Percentiles rank a stretch among this genome's conserved stretches.
phyloP scores from a whole-genome alignment of 345 rosid genomes.

The Rhizophora mangle region DNA sequence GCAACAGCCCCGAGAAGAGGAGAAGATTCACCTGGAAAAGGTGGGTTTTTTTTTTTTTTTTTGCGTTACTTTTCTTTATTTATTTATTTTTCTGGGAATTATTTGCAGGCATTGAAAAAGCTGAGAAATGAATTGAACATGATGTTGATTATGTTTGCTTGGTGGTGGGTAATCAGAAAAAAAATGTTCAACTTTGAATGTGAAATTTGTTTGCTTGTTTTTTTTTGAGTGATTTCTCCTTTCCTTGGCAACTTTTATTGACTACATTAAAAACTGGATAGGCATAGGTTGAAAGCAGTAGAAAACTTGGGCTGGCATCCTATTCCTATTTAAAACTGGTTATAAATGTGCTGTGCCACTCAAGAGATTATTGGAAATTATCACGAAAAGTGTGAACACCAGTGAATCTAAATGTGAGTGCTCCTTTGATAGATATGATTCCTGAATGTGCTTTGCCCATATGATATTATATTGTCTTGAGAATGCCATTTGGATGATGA shows the following conservation, averaged over 20 bases:
- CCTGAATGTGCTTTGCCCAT: not conserved
- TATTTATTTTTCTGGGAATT: not conserved
- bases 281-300: no score
- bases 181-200: not conserved
- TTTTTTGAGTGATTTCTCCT: no score
- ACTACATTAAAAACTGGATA: no score
- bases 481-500: not conserved
- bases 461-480: not conserved
- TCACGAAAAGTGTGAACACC: not conserved
- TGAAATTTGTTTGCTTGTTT: no score
- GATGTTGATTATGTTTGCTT: not conserved
- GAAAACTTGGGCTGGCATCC: no score
- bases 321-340: not conserved
- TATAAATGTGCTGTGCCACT: not conserved
- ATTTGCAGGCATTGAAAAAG: no score
- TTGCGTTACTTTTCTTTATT: slow-evolving; percentile 1
- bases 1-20: slow-evolving; percentile 57
- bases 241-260: no score
- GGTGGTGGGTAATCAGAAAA: not conserved
- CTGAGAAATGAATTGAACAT: not conserved
- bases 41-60: slow-evolving; percentile 26
- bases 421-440: not conserved
- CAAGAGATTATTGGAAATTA: not conserved
- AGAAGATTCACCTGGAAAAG: slow-evolving; percentile 54
- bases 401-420: not conserved